Base-by-base conservation (phyloP, 768 basidiomycete species). In the Neoboletus brunneissimus region DNA sequence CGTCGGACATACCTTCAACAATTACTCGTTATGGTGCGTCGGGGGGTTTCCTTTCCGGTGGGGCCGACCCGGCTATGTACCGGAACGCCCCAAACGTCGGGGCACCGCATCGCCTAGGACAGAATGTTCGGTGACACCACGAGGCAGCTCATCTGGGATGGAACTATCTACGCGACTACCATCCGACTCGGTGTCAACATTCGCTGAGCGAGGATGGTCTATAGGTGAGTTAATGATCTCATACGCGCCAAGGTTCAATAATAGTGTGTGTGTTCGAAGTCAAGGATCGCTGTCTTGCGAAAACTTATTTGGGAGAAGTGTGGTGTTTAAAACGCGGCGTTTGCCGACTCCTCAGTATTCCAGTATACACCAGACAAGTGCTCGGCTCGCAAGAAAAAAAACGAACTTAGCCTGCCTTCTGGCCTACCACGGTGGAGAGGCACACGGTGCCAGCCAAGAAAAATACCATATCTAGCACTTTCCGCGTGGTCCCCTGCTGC, bases 11-110 rank as follows among this genome's bases (percentile, higher is more conserved):
- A 59, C 51, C 34, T 61, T 59, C 20, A 0, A 49, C 47, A 58
- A 47, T 68, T 65, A 55, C 69, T 47, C 8, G 45, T 59, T 72
- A 60, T 63, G 63, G 68, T 5, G 35, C 20, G 20, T 38, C 32
- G 13, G 38, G 16, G n/a, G 16, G 8, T 47, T 59, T 31, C 64
- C 56, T 51, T 53, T 55, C 23, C 7, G 13, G 50, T 47, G 31
- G 1, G 15, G 6, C 37, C 48, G 18, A 18, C 52, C 43, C 27
- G 7, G 13, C 6, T 12, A 15, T 18, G 37, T n/a, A 18, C 23
- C 22, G 13, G 6, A 40, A 9, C 38, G 22, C 15, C 22, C 25
- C 43, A 27, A 11, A 12, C 13, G 27, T 38, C 37, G 13, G 35
- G n/a, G 22, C 35, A 45, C 4, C 37, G 29, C 3, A n/a, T 15